These are phyloP conservation scores for Thielaviopsis punctulata DNA, from an alignment of 2,329 filamentous ascomycete species.

Conservation along the genomic window DNA sequence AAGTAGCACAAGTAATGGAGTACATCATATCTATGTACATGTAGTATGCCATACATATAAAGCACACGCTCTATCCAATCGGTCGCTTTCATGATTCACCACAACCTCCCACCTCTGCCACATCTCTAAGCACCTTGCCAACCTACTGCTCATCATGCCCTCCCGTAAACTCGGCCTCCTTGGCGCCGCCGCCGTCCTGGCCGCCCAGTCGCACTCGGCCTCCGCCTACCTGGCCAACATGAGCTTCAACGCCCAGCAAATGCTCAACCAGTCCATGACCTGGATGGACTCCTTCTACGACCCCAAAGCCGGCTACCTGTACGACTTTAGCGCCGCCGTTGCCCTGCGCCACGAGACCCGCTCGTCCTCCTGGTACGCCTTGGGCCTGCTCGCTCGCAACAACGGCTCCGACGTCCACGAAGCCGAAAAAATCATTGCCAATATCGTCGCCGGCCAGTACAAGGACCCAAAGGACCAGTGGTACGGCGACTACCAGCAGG, in stretches of 20 bases:
- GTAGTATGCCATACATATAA: too few relatives aligned
- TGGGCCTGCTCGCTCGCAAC: constrained; percentile 39
- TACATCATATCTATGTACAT: too few relatives aligned
- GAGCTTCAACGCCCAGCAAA: constrained; percentile 8
- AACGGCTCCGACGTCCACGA: constrained; percentile 28
- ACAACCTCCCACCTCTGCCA: too few relatives aligned
- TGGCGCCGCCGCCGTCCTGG: not conserved
- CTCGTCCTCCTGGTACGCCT: constrained; percentile 40
- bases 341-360: constrained; percentile 39
- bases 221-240: constrained; percentile 1
- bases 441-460: constrained; percentile 35
- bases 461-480: constrained; percentile 35
- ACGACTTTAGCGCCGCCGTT: constrained; percentile 26
- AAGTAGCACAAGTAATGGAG: too few relatives aligned
- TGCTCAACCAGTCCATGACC: constrained; percentile 33
- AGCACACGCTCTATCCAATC: not conserved
- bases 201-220: not conserved
- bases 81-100: not conserved
- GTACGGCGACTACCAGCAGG: constrained; percentile 35
- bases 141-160: not conserved
- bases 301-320: constrained; percentile 31
- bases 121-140: not conserved
- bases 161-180: constrained; percentile 1
- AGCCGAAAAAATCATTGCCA: constrained; percentile 35
- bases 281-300: constrained; percentile 41